Percentiles rank a stretch among this genome's conserved stretches.
Evolutionary conservation across 2,329 filamentous ascomycete species (phyloP).

Genomic region (Penicillium sp.): DNA sequence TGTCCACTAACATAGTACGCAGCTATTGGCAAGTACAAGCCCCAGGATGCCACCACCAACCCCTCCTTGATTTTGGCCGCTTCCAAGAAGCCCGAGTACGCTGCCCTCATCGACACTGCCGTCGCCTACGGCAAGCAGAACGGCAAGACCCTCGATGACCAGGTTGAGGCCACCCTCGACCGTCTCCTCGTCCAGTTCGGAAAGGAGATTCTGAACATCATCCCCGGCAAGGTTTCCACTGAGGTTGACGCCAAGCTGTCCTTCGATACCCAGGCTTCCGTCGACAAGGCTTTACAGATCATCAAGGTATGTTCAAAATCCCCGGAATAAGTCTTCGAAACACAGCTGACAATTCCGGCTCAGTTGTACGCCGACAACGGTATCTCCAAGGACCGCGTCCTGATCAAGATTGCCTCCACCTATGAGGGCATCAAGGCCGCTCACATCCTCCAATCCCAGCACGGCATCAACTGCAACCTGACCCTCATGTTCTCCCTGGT

Average conservation of each 20-base stretch:
- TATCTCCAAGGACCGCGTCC: slow-evolving; percentile 85
- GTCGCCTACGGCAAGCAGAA: slow-evolving; percentile 79
- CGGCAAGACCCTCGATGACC: slow-evolving; percentile 64
- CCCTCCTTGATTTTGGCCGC: slow-evolving; percentile 96
- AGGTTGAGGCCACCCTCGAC: slow-evolving; percentile 90
- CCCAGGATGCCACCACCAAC: slow-evolving; percentile 99
- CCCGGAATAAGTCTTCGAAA: not conserved
- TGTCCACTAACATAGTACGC: slow-evolving; percentile 29
- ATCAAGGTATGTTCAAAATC: slow-evolving; percentile 65
- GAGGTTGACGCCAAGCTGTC: slow-evolving; percentile 96
- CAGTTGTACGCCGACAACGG: slow-evolving; percentile 93
- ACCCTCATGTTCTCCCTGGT: slow-evolving; percentile 96
- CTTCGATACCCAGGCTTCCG: slow-evolving; percentile 87
- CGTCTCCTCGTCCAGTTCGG: slow-evolving; percentile 95
- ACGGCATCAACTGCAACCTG: slow-evolving; percentile 97
- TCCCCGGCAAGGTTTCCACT: slow-evolving; percentile 97
- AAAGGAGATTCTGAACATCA: slow-evolving; percentile 93
- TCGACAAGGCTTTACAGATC: slow-evolving; percentile 94
- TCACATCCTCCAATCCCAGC: slow-evolving; percentile 90
- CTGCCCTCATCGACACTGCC: slow-evolving; percentile 81
- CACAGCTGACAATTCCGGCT: slow-evolving; percentile 22
- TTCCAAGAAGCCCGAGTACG: slow-evolving; percentile 97
- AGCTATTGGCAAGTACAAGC: slow-evolving; percentile 99
- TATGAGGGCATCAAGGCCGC: slow-evolving; percentile 99
- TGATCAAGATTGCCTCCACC: slow-evolving; percentile 99